A percentile compares a stretch with the other conserved stretches of the same genome.
Conservation (phyloP, 306 rosid genomes). For the Malus sylvestris region DNA sequence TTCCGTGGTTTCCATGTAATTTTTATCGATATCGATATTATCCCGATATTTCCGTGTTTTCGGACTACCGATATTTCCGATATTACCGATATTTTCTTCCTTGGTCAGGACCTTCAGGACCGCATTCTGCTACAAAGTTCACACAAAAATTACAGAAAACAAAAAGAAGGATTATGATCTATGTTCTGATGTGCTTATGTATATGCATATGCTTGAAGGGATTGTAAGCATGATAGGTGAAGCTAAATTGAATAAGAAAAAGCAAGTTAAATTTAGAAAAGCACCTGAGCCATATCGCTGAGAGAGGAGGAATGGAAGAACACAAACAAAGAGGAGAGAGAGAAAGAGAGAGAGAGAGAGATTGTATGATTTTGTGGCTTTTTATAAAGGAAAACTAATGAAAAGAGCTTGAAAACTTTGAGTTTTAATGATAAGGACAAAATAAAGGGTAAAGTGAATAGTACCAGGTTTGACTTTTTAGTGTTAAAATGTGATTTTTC, state of each 20-base stretch:
- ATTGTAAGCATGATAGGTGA: not conserved
- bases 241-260: not conserved
- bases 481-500: no score
- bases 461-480: no score
- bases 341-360: conserved; percentile 11
- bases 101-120: conserved; percentile 82
- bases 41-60: no score
- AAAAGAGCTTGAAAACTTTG: no score
- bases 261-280: not conserved
- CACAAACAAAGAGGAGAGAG: not conserved
- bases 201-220: not conserved
- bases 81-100: no score
- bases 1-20: no score
- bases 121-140: conserved; percentile 52
- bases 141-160: not conserved
- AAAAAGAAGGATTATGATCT: not conserved
- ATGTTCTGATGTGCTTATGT: not conserved
- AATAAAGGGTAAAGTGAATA: no score
- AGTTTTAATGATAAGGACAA: no score
- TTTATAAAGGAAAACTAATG: no score
- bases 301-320: conserved; percentile 8
- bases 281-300: conserved; percentile 54
- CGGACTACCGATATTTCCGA: no score
- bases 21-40: no score
- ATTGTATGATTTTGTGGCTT: not conserved